A percentile compares a stretch with the other conserved stretches of the same genome.
These are phyloP conservation scores for Periconia digitata DNA, from an alignment of 2,329 filamentous ascomycete species.

Conservation along the genomic window DNA sequence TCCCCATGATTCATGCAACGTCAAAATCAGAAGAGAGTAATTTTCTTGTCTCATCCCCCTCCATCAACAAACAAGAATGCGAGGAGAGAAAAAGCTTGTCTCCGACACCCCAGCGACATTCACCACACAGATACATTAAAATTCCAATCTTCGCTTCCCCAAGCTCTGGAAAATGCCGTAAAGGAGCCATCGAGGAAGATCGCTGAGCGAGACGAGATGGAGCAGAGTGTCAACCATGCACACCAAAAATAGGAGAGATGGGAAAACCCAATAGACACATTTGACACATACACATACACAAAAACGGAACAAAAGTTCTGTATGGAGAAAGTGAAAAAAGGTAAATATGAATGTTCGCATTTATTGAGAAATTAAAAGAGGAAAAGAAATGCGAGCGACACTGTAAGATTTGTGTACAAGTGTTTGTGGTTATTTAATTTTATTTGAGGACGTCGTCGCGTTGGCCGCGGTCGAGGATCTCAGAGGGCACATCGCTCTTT, in stretches of 20 bases:
- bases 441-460: conserved; percentile 19
- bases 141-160: background rate
- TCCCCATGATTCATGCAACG: too few species aligned
- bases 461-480: conserved; percentile 37
- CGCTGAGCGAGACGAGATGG: too few species aligned
- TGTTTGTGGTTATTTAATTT: too few species aligned
- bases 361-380: background rate
- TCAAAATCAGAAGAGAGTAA: too few species aligned
- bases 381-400: background rate
- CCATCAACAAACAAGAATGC: background rate
- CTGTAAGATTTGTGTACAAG: too few species aligned
- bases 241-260: background rate
- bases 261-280: background rate
- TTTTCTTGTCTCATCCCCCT: too few species aligned
- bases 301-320: too few species aligned
- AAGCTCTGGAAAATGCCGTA: background rate
- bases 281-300: too few species aligned
- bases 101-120: too few species aligned
- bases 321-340: too few species aligned
- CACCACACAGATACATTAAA: background rate
- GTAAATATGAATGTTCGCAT: background rate
- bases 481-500: conserved; percentile 40
- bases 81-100: background rate
- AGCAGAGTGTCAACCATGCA: too few species aligned
- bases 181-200: too few species aligned